A percentile compares a stretch with the other conserved stretches of the same genome.
These are phyloP conservation scores for Ogataea polymorpha DNA, from an alignment of 805 yeast species.

Conservation along the genomic window DNA sequence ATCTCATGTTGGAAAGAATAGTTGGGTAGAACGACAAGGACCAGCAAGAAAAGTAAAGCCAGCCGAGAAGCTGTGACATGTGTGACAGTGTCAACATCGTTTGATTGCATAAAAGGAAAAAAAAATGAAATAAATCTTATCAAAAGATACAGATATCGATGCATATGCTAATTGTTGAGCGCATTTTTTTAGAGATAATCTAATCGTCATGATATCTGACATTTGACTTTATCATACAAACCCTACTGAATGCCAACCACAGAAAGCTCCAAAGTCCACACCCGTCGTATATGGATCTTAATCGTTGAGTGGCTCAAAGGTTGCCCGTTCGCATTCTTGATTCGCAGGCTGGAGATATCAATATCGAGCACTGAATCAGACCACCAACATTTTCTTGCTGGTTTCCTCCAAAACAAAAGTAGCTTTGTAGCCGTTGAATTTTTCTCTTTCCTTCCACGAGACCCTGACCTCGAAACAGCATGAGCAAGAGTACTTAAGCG, in stretches of 20 bases:
- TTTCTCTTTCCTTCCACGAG: slow-evolving; percentile 34
- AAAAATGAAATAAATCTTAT: background rate
- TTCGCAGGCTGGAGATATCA: slow-evolving; percentile 28
- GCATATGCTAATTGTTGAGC: background rate
- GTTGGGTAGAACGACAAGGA: slow-evolving; percentile 34
- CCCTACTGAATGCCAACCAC: slow-evolving; percentile 74
- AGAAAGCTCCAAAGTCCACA: slow-evolving; percentile 93
- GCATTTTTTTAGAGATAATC: no score
- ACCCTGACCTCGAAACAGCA: slow-evolving; percentile 45
- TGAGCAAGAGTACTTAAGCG: slow-evolving; percentile 62
- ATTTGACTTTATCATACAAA: background rate
- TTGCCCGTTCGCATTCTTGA: slow-evolving; percentile 26
- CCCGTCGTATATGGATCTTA: slow-evolving; percentile 83
- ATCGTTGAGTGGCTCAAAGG: slow-evolving; percentile 41
- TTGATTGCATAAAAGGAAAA: no score
- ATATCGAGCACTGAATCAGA: slow-evolving; percentile 55
- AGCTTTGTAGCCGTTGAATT: slow-evolving; percentile 54
- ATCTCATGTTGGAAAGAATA: slow-evolving; percentile 28
- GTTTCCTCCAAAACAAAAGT: slow-evolving; percentile 92
- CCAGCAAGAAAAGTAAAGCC: slow-evolving; percentile 32
- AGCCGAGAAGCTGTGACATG: slow-evolving; percentile 27
- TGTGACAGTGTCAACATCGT: background rate
- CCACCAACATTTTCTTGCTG: slow-evolving; percentile 99
- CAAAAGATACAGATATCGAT: background rate
- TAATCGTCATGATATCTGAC: no score